Evolutionary conservation across 2,329 filamentous ascomycete species (phyloP).

Genomic region (Phialophora tarda): DNA sequence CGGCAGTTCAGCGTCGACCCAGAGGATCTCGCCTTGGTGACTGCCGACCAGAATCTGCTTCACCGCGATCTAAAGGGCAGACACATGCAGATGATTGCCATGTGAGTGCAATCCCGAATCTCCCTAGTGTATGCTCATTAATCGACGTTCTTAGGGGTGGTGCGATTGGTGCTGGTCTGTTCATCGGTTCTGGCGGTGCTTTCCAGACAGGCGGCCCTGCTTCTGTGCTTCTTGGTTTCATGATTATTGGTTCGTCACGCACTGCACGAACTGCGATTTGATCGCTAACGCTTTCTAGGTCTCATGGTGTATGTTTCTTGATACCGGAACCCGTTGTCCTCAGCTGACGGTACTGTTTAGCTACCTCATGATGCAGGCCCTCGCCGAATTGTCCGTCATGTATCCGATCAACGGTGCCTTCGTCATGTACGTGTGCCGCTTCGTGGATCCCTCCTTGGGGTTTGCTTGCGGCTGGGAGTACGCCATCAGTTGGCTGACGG

Average conservation of each 20-base stretch:
- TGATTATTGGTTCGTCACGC: slow-evolving; percentile 55
- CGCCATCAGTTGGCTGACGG: slow-evolving; percentile 62
- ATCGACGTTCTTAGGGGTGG: slow-evolving; percentile 32
- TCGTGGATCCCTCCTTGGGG: slow-evolving; percentile 64
- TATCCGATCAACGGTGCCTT: slow-evolving; percentile 68
- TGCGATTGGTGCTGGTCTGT: slow-evolving; percentile 50
- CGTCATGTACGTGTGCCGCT: slow-evolving; percentile 62
- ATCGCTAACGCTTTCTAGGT: slow-evolving; percentile 29
- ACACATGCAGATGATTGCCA: slow-evolving; percentile 40
- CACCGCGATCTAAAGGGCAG: slow-evolving; percentile 34
- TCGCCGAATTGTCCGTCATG: slow-evolving; percentile 66
- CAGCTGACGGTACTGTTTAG: slow-evolving; percentile 47
- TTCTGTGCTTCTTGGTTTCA: slow-evolving; percentile 52
- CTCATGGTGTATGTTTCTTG: slow-evolving; percentile 57
- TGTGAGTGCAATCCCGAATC: slow-evolving; percentile 49
- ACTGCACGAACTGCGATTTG: slow-evolving; percentile 36
- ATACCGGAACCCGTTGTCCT: slow-evolving; percentile 53
- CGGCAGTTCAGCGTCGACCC: slow-evolving; percentile 39
- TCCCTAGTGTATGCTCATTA: slow-evolving; percentile 25
- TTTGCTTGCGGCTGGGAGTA: slow-evolving; percentile 51
- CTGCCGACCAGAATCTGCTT: slow-evolving; percentile 32
- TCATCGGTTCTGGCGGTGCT: slow-evolving; percentile 49
- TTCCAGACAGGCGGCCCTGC: slow-evolving; percentile 48
- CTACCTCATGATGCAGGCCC: slow-evolving; percentile 61
- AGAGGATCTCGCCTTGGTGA: slow-evolving; percentile 29